Evolutionary conservation across 768 basidiomycete species (phyloP), one percentile per base, ranked within the genome.

Genomic region (Fomitopsis serialis): DNA sequence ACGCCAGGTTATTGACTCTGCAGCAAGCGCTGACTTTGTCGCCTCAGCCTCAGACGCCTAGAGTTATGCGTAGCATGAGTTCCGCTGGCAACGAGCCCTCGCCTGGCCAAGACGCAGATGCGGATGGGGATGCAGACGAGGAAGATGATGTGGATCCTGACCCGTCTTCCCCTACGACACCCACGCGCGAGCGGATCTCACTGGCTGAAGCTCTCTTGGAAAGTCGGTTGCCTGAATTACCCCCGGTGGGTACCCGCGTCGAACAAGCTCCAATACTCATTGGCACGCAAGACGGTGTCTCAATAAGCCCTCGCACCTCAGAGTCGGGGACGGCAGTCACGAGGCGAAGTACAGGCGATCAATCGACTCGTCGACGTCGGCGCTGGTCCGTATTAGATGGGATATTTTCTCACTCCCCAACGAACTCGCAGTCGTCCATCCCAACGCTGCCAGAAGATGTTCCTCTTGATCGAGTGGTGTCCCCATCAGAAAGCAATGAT

Each of bases 121-220:
- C 82, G 8, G 83, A 83, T 10, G 61, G 48, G 1, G 61, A 61
- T 37, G 58, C 45, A 6, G 85, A 81, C 9, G 84, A 82, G 22
- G 79, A 76, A 21, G 76, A 74, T 8, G 76, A 61, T 10, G 64
- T 57, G 25, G 63, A 59, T 19, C 44, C 59, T 3, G 61, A 62
- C 17, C 59, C 65, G 12, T 66, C 69, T 50, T 70, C 72, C 0
- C 61, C 62, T 13, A 60, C 63, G 7, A 65, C 63, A 13, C 64
- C 69, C 0, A 67, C 63, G 37, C 66, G 82, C 51, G 86, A 88
- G 32, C 75, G 77, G 24, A 85, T 93, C 35, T 85, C 82, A 24
- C 77, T 93, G 40, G 83, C 78, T 0, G 82, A 92, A 58, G 85
- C 85, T 10, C 71, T 93, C 19, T 63, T 87, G 50, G 90, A 93